Conservation (phyloP, 148 eudicot species). For the Polygonum maritimum region DNA sequence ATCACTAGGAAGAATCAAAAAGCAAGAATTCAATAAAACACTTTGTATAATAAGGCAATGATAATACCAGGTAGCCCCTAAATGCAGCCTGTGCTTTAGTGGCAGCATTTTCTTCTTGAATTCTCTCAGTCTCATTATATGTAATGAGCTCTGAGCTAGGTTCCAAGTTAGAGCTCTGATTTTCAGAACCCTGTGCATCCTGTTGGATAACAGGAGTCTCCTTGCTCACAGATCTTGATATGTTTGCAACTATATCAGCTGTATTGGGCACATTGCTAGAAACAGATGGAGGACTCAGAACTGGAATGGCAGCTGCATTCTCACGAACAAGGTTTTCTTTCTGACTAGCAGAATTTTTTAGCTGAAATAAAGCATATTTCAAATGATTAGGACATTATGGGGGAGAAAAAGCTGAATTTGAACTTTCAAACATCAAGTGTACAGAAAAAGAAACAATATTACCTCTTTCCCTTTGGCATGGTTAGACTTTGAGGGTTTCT, state of each 20-base stretch:
- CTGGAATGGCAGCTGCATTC: conserved; percentile 31
- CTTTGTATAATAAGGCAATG: not conserved
- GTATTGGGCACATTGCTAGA: conserved; percentile 28
- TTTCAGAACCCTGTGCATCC: conserved; percentile 18
- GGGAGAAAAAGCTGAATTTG: not conserved
- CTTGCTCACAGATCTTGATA: conserved; percentile 27
- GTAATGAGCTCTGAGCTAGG: conserved; percentile 13
- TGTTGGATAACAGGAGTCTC: conserved; percentile 20
- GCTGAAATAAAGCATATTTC: conserved; percentile 7
- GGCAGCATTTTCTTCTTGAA: conserved; percentile 34
- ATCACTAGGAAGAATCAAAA: not conserved
- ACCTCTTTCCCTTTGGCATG: conserved; percentile 48
- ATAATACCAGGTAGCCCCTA: conserved; percentile 54
- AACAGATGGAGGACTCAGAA: conserved; percentile 25
- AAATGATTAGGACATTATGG: not conserved
- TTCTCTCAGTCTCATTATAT: conserved; percentile 27
- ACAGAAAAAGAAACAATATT: not conserved
- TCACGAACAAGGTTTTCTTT: conserved; percentile 39
- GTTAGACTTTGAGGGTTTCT: conserved; percentile 66
- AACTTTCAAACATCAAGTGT: not conserved
- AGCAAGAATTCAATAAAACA: not conserved
- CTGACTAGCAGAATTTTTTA: conserved; percentile 47
- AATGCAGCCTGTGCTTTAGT: conserved; percentile 49
- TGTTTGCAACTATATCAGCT: conserved; percentile 26
- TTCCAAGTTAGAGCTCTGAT: conserved; percentile 16